Base-by-base conservation (phyloP, 768 basidiomycete genomes). In the Mycena olivaceomarginata region DNA sequence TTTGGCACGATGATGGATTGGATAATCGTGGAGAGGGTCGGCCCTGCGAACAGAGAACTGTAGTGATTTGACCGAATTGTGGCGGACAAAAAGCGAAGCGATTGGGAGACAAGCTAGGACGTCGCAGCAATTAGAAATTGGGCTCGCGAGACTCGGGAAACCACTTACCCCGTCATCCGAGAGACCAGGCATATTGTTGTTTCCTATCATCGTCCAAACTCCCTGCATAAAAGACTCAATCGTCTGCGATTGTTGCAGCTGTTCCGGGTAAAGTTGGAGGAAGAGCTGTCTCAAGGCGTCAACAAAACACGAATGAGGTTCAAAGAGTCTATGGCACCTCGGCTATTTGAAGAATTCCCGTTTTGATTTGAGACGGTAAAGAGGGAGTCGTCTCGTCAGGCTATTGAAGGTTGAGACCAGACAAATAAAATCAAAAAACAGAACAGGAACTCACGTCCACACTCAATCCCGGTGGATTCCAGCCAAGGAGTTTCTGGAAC, bases 1-100 rank as follows among this genome's bases (percentile, higher is more conserved):
- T 98, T 99, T n/a, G 98, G 97, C 39, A 99, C 90, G 37, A 99
- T 94, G 73, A 99, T 96, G 68, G 96, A 95, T 84, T 97, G 93
- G 7, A 97, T 92, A 72, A 99, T 93, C 4, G 92, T 91, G 15
- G 93, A 92, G 71, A 99, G 94, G 1, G 94, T 97, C 1, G 95
- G 94, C n/a, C 89, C 89, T 2, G 94, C 88, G 65, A 96, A 95
- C 83, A 99, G 97, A 15, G 99, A 90, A 1, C 89, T 92, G 86
- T 98, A 97, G 81, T 93, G 91, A 1, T 96, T 96, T 31, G 94
- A 94, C 64, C 97, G 97, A 81, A 99, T 97, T 10, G 97, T 94
- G 6, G 96, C 96, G 6, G 97, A 97, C 76, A 99, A 92, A 87
- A 99, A 99, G 22, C 94, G 92, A 64, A 99, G 90, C 1, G 97